These are phyloP conservation scores for Xylaria sp. DNA, from an alignment of 2,329 filamentous ascomycete species.

Conservation along the genomic window DNA sequence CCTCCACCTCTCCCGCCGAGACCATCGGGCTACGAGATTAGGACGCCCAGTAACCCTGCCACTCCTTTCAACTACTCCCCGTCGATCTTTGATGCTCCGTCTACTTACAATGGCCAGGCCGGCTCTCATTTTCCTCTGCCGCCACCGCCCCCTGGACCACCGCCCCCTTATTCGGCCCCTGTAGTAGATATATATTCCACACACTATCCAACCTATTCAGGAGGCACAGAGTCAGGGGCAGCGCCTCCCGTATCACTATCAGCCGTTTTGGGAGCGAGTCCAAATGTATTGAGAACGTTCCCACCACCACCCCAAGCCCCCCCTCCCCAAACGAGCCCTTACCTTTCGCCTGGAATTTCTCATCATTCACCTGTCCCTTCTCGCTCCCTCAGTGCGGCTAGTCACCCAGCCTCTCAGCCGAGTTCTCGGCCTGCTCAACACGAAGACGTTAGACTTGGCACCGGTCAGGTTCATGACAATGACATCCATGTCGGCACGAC, in stretches of 20 bases:
- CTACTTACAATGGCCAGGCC: slow-evolving; percentile 12
- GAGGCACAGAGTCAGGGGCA: not conserved
- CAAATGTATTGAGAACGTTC: slow-evolving; percentile 9
- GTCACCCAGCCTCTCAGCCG: not conserved
- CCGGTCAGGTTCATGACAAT: not conserved
- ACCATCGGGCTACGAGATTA: slow-evolving; percentile 26
- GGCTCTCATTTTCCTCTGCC: slow-evolving; percentile 24
- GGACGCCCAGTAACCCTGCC: not conserved
- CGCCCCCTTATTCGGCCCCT: slow-evolving; percentile 11
- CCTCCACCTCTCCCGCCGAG: slow-evolving; percentile 31
- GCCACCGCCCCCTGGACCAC: slow-evolving; percentile 29
- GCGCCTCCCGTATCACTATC: not conserved
- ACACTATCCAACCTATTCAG: not conserved
- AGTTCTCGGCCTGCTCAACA: not conserved
- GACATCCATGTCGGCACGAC: not conserved
- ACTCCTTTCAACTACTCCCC: not conserved
- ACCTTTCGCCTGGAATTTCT: slow-evolving; percentile 4
- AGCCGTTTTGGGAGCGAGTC: slow-evolving; percentile 1
- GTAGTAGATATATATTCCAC: not conserved
- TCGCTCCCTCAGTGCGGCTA: not conserved
- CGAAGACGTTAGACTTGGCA: not conserved
- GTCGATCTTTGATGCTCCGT: slow-evolving; percentile 4
- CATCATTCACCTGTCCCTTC: slow-evolving; percentile 5
- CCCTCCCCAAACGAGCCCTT: slow-evolving; percentile 15
- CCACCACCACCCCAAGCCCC: slow-evolving; percentile 27